Percentiles rank a stretch among this genome's conserved stretches.
Evolutionary conservation across 2,329 filamentous ascomycete genomes (phyloP).

Genomic region (Trichoderma citrinoviride): DNA sequence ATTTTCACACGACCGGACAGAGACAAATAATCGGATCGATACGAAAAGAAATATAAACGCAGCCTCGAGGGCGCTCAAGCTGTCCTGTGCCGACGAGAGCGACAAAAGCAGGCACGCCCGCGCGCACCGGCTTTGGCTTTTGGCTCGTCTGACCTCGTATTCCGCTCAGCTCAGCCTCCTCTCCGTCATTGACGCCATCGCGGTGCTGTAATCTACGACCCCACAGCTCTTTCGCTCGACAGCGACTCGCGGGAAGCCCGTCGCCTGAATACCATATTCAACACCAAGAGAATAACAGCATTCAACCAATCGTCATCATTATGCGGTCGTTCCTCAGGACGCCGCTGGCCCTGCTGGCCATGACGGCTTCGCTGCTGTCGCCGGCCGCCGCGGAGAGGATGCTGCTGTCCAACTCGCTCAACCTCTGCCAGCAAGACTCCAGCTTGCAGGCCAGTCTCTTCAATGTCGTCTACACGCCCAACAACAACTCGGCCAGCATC

Average conservation of each 20-base stretch:
- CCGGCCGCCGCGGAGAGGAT: conserved; percentile 56
- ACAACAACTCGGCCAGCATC: conserved; percentile 69
- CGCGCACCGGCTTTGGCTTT: conserved; percentile 12
- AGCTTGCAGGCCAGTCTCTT: conserved; percentile 86
- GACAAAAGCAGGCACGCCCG: background rate
- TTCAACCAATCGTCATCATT: conserved; percentile 25
- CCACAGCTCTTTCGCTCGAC: background rate
- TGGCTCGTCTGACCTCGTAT: conserved; percentile 16
- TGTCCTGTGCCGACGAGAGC: conserved; percentile 1
- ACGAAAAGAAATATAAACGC: background rate
- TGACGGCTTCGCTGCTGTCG: conserved; percentile 43
- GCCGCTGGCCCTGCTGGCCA: conserved; percentile 47
- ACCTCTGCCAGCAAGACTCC: conserved; percentile 79
- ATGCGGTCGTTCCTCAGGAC: conserved; percentile 50
- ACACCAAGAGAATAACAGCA: background rate
- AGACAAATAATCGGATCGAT: background rate
- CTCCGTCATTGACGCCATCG: conserved; percentile 4
- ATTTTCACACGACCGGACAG: too few species aligned
- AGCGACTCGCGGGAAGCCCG: background rate
- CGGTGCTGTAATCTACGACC: background rate
- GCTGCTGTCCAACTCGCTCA: conserved; percentile 80
- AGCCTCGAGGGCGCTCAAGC: background rate
- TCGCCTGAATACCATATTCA: background rate
- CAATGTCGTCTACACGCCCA: conserved; percentile 75
- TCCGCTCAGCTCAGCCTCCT: background rate